Percentiles rank a stretch among this genome's conserved stretches.
These are phyloP conservation scores for Neurospora sp. DNA, from an alignment of 495 filamentous ascomycete genomes.

Conservation along the genomic window DNA sequence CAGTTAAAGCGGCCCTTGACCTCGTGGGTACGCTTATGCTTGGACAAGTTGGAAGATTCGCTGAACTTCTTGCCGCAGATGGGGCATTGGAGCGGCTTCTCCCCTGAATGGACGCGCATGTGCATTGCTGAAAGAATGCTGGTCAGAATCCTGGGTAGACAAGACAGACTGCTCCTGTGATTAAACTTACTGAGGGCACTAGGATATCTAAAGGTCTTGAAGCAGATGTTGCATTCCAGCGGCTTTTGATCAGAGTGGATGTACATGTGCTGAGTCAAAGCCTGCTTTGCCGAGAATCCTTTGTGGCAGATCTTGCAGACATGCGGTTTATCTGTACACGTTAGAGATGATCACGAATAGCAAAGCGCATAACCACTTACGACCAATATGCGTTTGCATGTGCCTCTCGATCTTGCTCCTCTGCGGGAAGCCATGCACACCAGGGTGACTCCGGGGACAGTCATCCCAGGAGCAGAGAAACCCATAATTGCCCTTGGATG, in stretches of 20 bases:
- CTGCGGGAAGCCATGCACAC: slow-evolving; percentile 39
- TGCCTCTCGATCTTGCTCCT: slow-evolving; percentile 53
- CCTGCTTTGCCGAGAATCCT: slow-evolving; percentile 48
- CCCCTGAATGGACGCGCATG: slow-evolving; percentile 43
- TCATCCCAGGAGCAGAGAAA: slow-evolving; percentile 27
- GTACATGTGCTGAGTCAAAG: slow-evolving; percentile 49
- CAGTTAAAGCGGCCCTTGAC: slow-evolving; percentile 41
- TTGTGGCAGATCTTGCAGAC: slow-evolving; percentile 43
- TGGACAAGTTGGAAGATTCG: slow-evolving; percentile 48
- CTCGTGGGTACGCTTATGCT: slow-evolving; percentile 42
- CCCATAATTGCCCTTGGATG: slow-evolving; percentile 21
- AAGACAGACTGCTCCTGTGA: neutral
- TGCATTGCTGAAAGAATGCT: slow-evolving; percentile 38
- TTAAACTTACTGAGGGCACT: slow-evolving; percentile 40
- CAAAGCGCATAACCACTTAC: slow-evolving; percentile 31
- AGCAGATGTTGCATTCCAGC: slow-evolving; percentile 41
- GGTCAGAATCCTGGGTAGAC: neutral
- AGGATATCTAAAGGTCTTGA: slow-evolving; percentile 46
- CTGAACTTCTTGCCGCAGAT: slow-evolving; percentile 41
- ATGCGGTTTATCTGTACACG: slow-evolving; percentile 43
- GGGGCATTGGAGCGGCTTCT: slow-evolving; percentile 38
- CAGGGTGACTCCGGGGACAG: slow-evolving; percentile 29
- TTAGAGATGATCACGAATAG: neutral
- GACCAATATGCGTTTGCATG: slow-evolving; percentile 51
- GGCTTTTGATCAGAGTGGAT: slow-evolving; percentile 56